Percentiles rank a stretch among this genome's conserved stretches.
Conservation (phyloP, 164 flowering plant species). For the Tinospora cordifolia region DNA sequence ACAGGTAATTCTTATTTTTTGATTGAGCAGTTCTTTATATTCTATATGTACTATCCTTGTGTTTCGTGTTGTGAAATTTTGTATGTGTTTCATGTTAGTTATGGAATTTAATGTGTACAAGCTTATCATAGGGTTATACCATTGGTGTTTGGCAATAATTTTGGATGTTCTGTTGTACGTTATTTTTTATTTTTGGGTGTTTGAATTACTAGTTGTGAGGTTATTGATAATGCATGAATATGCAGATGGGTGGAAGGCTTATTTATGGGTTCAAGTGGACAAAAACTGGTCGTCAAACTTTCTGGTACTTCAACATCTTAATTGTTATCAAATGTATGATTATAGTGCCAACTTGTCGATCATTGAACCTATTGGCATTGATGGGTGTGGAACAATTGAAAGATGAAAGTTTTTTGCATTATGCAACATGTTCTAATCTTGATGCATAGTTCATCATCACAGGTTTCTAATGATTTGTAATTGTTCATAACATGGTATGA, state of each 20-base stretch:
- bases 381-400: too few species aligned
- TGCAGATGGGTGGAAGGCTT: conserved; percentile 38
- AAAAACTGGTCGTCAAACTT: conserved; percentile 21
- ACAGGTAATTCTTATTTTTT: conserved; percentile 19
- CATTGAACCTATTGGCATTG: too few species aligned
- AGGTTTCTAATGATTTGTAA: too few species aligned
- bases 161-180: too few species aligned
- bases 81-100: too few species aligned
- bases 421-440: too few species aligned
- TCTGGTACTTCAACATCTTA: conserved; percentile 21
- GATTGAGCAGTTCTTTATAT: neutral
- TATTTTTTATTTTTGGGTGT: neutral
- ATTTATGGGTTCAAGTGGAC: conserved; percentile 23
- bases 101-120: too few species aligned
- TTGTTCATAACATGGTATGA: too few species aligned
- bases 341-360: neutral
- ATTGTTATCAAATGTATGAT: neutral
- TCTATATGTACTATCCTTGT: neutral
- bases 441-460: too few species aligned
- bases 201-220: neutral
- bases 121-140: too few species aligned
- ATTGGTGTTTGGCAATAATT: too few species aligned
- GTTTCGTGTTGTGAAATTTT: neutral
- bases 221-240: conserved; percentile 10
- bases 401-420: too few species aligned